Evolutionary conservation across 495 filamentous ascomycete species (phyloP), one percentile per base, ranked within the genome.

Genomic region (Choiromyces venosus): DNA sequence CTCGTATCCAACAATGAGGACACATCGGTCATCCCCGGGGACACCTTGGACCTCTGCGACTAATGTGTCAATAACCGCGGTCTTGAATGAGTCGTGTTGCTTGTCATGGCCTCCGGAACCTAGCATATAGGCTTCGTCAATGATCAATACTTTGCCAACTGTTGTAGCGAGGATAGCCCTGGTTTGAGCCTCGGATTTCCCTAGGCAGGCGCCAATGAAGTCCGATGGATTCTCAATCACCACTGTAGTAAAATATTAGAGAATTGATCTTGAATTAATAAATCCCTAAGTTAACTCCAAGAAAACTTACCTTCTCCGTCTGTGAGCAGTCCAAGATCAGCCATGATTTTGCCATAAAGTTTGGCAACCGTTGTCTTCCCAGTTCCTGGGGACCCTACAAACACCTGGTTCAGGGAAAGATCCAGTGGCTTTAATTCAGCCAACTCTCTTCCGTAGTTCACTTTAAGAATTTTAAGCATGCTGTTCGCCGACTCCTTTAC

Each of bases 361-460:
- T 91, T 91, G 0, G 90, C 92, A 0, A 94, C 89, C 0, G 90
- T 87, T 0, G 91, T 93, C 77, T 93, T 94, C 0, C 92, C 91
- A 0, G 91, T 93, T 2, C 91, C 91, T 1, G 90, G 91, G 42
- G 84, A 85, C 1, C 91, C 91, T 4, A 91, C 80, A 68, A 93
- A 92, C 25, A 92, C 88, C n/a, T 85, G 83, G 78, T 93, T 93
- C 6, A 94, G 84, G 2, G 84, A 87, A 46, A 86, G 87, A 65
- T 89, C 81, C 1, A 84, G 66, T 1, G 83, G 81, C 66, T 86
- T 78, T 44, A 38, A 37, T 73, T 89, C 88, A 12, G 82, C 71
- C 6, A 89, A 74, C 70, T 90, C 88, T 18, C 87, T 79, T 21
- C 81, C 67, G 74, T 89, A 89, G 69, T 90, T 90, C 36, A 73